phyloP scores from a whole-genome alignment of 2,329 filamentous ascomycete genomes.

The Neoscytalidium dimidiatum region DNA sequence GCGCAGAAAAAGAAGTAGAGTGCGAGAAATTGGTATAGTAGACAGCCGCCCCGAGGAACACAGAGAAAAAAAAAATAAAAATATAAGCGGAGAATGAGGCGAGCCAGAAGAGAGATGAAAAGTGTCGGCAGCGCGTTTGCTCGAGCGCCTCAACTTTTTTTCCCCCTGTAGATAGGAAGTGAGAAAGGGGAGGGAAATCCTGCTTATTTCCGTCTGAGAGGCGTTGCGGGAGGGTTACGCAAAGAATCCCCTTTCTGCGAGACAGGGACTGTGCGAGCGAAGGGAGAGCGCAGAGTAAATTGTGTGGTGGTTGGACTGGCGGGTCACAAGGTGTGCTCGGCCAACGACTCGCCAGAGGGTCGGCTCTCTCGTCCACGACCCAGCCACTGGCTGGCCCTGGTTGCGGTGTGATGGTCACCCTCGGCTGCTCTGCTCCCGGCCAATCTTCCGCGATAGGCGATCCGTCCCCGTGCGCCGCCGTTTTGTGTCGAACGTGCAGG shows the following conservation, averaged over 20 bases:
- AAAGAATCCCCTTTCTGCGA: slow-evolving; percentile 2
- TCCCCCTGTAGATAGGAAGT: neutral
- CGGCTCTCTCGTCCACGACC: neutral
- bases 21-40: neutral
- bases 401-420: neutral
- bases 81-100: slow-evolving; percentile 6
- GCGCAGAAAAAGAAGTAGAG: neutral
- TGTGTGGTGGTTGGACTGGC: slow-evolving; percentile 14
- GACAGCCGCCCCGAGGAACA: neutral
- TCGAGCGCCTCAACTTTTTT: slow-evolving; percentile 4
- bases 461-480: slow-evolving; percentile 3
- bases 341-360: neutral
- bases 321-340: slow-evolving; percentile 5
- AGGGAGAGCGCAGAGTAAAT: neutral
- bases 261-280: neutral
- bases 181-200: neutral
- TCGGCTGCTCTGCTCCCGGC: slow-evolving; percentile 3
- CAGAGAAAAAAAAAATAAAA: neutral
- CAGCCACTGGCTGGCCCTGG: neutral
- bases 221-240: neutral
- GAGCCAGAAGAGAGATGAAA: neutral
- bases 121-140: slow-evolving; percentile 11
- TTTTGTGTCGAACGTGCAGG: slow-evolving; percentile 12
- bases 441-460: slow-evolving; percentile 14
- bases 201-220: slow-evolving; percentile 4